Evolutionary conservation across 768 basidiomycete genomes (phyloP), one percentile per base, ranked within the genome.

Genomic region (Leccinum longicurvipes): DNA sequence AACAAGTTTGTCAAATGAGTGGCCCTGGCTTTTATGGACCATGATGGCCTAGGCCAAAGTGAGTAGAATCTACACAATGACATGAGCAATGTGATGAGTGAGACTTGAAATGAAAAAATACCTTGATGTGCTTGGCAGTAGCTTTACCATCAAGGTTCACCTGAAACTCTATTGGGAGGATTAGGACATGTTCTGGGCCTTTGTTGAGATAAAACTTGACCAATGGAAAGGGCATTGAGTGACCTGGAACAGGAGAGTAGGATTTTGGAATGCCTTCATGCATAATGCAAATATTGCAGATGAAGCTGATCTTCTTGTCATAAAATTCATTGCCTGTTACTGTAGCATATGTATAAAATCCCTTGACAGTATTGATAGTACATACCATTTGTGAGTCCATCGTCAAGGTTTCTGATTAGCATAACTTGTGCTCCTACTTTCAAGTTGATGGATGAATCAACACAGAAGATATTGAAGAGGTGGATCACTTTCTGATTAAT

Each of bases 21-120:
- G 54, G 2, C 54, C 54, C 12, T 55, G 54, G 17, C 54, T 55
- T 27, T 55, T 55, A 8, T 55, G 54, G 3, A 55, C 27, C 3
- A 48, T 55, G 14, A 55, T 25, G 4, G 54, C 54, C 54, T 39
- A 50, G 2, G 29, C 48, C 7, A 55, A 21, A 12, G 17, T 31
- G n/a, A 55, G 25, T 0, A 48, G 48, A 7, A 55, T 25, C 54
- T 55, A 4, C 14, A 25, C 27, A 14, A 24, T 12, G 10, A 12
- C 10, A 42, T 42, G 41, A 42, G 11, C 10, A 21, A 21, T 11
- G 10, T 42, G 21, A 21, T 12, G 5, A 42, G 5, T 21, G 6
- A 42, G 39, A 21, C 11, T 42, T 10, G 19, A 42, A 42, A 12
- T 11, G 41, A 42, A 19, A n/a, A 11, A 42, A 23, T 19, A 42